Percentiles rank a stretch among this genome's conserved stretches.
These are phyloP conservation scores for Dioscorea alata DNA, from an alignment of 106 monocot species.

Conservation along the genomic window DNA sequence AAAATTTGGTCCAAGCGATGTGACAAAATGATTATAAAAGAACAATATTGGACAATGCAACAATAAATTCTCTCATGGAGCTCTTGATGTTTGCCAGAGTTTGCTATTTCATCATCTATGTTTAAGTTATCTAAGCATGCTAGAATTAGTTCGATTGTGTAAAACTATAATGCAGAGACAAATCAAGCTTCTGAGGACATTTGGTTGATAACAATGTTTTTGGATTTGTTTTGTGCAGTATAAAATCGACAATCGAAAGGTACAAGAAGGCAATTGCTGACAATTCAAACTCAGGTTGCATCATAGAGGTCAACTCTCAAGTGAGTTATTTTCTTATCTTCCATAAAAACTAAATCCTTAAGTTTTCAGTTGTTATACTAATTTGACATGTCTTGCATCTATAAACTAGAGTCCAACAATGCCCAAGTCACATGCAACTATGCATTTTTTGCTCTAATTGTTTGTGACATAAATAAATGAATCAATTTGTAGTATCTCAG, in stretches of 20 bases:
- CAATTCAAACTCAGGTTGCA: constrained; percentile 39
- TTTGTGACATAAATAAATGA: too few relatives aligned
- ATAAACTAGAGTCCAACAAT: neutral
- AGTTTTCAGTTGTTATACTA: neutral
- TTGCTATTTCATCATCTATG: too few relatives aligned
- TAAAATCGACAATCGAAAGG: constrained; percentile 84
- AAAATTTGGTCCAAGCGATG: too few relatives aligned
- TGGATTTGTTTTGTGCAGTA: constrained; percentile 21
- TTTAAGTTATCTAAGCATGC: too few relatives aligned
- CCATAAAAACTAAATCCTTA: neutral
- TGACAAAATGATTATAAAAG: neutral
- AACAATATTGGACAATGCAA: neutral
- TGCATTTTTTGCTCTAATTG: too few relatives aligned
- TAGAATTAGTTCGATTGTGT: neutral
- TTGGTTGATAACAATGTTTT: neutral
- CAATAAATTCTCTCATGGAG: too few relatives aligned
- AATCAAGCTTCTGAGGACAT: too few relatives aligned
- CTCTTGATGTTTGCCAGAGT: too few relatives aligned
- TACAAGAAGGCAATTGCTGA: constrained; percentile 74
- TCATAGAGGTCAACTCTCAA: constrained; percentile 66
- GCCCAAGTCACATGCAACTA: too few relatives aligned
- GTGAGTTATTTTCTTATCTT: constrained; percentile 20
- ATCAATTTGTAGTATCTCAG: too few relatives aligned
- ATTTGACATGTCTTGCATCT: neutral
- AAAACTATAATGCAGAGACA: neutral